These are phyloP conservation scores for Sordariomycetes sp. DNA, from an alignment of 2,329 filamentous ascomycete species.

Conservation along the genomic window DNA sequence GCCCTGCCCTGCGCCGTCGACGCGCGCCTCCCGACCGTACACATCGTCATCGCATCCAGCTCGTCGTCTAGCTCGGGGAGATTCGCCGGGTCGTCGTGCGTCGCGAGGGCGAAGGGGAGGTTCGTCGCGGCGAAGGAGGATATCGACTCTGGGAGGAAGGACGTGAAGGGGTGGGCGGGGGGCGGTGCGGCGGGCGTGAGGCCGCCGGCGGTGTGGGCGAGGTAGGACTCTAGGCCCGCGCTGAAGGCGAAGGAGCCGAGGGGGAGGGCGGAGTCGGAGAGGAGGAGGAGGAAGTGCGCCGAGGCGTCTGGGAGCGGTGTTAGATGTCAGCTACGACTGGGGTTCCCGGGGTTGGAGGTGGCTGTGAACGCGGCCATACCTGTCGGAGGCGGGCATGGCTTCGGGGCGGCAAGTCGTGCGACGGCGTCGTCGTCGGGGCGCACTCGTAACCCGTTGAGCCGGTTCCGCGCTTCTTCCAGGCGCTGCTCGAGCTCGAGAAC, in stretches of 20 bases:
- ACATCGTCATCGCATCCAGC: constrained; percentile 63
- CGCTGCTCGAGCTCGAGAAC: neutral
- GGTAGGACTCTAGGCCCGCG: constrained; percentile 69
- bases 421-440: neutral
- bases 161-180: constrained; percentile 6
- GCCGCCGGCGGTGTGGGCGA: constrained; percentile 45
- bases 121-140: constrained; percentile 58
- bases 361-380: too few species aligned
- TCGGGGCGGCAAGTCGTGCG: neutral
- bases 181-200: constrained; percentile 30
- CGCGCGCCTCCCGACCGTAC: constrained; percentile 65
- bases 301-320: constrained; percentile 8
- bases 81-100: constrained; percentile 37
- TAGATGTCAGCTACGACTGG: neutral
- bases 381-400: neutral
- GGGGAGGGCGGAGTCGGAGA: constrained; percentile 70
- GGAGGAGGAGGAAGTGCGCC: constrained; percentile 59
- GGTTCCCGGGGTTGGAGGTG: too few species aligned
- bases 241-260: constrained; percentile 82
- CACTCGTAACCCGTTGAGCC: neutral
- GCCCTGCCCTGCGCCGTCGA: constrained; percentile 66
- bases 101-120: constrained; percentile 62
- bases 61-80: constrained; percentile 56
- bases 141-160: constrained; percentile 59
- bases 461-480: neutral